phyloP scores from a whole-genome alignment of 352 stramenopile species.

The Globisporangium lucens region DNA sequence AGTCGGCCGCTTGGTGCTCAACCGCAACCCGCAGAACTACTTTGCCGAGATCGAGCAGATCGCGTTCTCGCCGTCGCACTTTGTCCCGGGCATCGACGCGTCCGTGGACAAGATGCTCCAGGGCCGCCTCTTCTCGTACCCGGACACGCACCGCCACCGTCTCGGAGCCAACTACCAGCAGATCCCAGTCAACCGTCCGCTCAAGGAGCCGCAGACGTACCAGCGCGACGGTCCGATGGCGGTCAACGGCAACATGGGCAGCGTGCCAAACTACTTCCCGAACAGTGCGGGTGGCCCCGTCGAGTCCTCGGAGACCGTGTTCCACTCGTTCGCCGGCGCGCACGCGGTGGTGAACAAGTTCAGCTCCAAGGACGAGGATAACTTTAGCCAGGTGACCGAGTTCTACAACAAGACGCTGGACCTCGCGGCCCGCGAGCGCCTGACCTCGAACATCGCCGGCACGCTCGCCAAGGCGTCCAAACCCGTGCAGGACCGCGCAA shows the following conservation, averaged over 20 bases:
- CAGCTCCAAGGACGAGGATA: conserved; percentile 86
- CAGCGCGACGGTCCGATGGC: conserved; percentile 83
- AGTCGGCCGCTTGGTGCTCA: conserved; percentile 86
- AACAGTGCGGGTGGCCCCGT: conserved; percentile 72
- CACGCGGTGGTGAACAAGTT: conserved; percentile 50
- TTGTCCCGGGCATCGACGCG: conserved; percentile 90
- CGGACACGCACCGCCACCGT: conserved; percentile 85
- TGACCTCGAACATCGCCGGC: conserved; percentile 88
- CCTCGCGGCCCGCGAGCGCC: conserved; percentile 54
- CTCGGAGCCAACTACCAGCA: conserved; percentile 89
- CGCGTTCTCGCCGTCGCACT: conserved; percentile 88
- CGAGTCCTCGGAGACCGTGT: conserved; percentile 26
- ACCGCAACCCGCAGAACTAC: conserved; percentile 92
- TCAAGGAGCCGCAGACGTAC: conserved; percentile 73
- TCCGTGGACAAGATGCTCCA: conserved; percentile 88
- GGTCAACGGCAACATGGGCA: conserved; percentile 70
- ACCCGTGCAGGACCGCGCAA: conserved; percentile 75
- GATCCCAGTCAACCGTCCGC: conserved; percentile 86
- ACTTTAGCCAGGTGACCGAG: conserved; percentile 80
- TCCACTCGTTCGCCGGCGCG: conserved; percentile 34
- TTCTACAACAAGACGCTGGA: conserved; percentile 86
- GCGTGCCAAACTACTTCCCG: conserved; percentile 85
- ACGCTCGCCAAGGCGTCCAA: conserved; percentile 76
- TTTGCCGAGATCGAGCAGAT: conserved; percentile 93
- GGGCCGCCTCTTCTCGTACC: conserved; percentile 87